phyloP scores from a whole-genome alignment of 306 rosid genomes.

The Datisca glomerata region DNA sequence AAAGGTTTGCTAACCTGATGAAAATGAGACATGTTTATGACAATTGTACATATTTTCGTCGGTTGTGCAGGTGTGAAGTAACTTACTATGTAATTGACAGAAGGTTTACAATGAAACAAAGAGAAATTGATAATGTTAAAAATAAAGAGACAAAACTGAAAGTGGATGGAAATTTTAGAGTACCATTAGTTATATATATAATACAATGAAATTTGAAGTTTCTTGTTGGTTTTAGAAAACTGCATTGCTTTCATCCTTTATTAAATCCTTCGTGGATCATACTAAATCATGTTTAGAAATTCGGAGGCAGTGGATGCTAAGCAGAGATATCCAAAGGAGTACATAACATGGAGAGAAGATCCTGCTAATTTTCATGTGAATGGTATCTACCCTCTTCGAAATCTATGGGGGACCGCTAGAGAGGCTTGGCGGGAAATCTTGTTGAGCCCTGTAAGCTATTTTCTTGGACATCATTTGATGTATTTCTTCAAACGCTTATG shows the following conservation, averaged over 20 bases:
- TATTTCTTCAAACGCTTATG: not conserved
- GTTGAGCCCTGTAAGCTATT: slow-evolving; percentile 45
- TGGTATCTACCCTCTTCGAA: slow-evolving; percentile 46
- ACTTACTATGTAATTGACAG: no score
- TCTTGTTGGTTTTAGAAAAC: not conserved
- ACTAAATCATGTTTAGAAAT: slow-evolving; percentile 47
- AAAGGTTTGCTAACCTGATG: no score
- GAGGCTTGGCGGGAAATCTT: slow-evolving; percentile 71
- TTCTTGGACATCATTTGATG: not conserved
- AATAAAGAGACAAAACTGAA: no score
- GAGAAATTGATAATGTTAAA: no score
- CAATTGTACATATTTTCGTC: no score
- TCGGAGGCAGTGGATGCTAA: slow-evolving; percentile 43
- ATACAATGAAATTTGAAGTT: no score
- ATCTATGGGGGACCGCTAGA: slow-evolving; percentile 51
- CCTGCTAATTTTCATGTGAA: slow-evolving; percentile 55
- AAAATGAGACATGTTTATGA: no score
- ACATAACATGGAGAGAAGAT: slow-evolving; percentile 61
- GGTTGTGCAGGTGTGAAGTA: no score
- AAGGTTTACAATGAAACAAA: no score
- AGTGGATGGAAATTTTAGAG: no score
- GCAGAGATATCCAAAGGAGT: slow-evolving; percentile 39
- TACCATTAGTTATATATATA: no score
- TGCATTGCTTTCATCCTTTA: slow-evolving; percentile 5
- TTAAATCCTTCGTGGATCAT: slow-evolving; percentile 15